phyloP scores from a whole-genome alignment of 371 early-diverging fungal species.

The Coemansia sp. region DNA sequence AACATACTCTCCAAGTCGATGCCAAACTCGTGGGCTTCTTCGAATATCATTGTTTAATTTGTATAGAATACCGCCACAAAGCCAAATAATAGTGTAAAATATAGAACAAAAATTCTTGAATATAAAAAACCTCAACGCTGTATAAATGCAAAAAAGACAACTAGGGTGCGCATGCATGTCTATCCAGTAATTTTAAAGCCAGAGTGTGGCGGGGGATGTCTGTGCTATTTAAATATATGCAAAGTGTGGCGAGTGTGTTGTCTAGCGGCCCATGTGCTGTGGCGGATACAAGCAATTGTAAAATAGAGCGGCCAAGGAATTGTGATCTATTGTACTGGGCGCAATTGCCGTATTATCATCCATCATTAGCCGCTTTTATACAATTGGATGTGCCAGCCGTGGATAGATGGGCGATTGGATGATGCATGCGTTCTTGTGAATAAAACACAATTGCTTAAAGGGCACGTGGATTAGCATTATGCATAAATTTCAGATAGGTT shows the following conservation, averaged over 20 bases:
- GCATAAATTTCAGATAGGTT: not conserved
- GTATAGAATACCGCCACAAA: not conserved
- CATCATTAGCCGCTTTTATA: not conserved
- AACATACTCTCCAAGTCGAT: conserved; percentile 24
- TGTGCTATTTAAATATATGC: not conserved
- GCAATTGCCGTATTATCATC: not conserved
- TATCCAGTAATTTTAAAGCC: not conserved
- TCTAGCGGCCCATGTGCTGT: not conserved
- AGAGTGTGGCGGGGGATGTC: not conserved
- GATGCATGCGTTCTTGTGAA: not conserved
- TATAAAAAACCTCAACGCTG: not conserved
- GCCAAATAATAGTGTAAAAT: not conserved
- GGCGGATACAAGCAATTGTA: conserved; percentile 3
- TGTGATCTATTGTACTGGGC: not conserved
- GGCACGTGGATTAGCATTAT: conserved; percentile 1
- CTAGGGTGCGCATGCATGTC: not conserved
- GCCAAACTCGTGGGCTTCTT: conserved; percentile 21
- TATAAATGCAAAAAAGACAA: not conserved
- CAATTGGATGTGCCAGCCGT: not conserved
- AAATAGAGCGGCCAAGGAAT: not conserved
- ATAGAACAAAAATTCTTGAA: not conserved
- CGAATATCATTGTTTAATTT: conserved; percentile 17
- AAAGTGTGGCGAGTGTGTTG: conserved; percentile 7
- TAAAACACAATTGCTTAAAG: not conserved
- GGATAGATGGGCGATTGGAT: not conserved